Conservation (phyloP, 345 rosid species). For the Populus tremula region DNA sequence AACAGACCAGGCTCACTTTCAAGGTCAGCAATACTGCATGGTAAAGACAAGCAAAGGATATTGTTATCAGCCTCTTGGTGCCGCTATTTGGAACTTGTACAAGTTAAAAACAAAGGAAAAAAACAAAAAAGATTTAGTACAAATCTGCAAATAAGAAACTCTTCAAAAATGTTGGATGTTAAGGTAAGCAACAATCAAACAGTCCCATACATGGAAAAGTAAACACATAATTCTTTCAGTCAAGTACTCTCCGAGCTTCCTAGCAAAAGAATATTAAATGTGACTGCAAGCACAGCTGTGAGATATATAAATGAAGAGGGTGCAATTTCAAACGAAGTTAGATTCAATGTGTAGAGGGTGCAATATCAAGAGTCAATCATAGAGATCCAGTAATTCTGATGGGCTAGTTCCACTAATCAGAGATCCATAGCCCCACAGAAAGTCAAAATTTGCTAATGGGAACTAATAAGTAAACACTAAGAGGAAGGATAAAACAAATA, state of each 20-base stretch:
- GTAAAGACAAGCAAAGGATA: conserved; percentile 4
- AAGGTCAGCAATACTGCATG: conserved; percentile 71
- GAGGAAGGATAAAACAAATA: background rate
- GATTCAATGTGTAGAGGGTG: background rate
- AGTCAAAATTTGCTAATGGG: too few species aligned
- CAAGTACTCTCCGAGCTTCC: background rate
- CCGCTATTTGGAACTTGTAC: background rate
- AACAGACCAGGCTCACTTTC: conserved; percentile 89
- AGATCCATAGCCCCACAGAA: background rate
- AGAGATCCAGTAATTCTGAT: background rate
- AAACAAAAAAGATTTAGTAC: background rate
- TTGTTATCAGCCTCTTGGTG: background rate
- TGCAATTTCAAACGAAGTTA: background rate
- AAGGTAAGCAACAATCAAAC: background rate
- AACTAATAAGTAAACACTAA: background rate
- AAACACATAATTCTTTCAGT: background rate
- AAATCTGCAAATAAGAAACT: background rate
- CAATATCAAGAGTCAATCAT: background rate
- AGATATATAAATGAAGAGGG: background rate
- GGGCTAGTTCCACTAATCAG: background rate
- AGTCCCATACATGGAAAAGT: background rate
- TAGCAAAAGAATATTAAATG: background rate
- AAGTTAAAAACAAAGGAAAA: too few species aligned
- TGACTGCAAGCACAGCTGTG: background rate
- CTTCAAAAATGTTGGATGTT: background rate